These are phyloP conservation scores for Lasiosphaeria hispida DNA, from an alignment of 495 filamentous ascomycete genomes.

Conservation along the genomic window DNA sequence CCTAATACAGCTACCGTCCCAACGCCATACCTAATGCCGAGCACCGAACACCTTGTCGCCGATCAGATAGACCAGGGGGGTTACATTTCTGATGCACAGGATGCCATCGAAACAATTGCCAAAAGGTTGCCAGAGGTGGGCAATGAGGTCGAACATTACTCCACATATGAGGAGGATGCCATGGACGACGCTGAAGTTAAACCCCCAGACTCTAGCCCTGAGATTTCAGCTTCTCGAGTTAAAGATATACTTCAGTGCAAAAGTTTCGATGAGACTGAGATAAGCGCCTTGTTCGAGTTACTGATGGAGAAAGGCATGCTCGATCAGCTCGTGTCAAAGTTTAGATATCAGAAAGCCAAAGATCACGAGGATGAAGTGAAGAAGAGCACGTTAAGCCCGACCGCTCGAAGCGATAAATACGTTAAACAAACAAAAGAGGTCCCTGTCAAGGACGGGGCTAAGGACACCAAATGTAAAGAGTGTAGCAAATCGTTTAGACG, in stretches of 20 bases:
- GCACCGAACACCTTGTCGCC: conserved; percentile 1
- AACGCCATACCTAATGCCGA: conserved; percentile 4
- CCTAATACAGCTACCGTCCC: neutral
- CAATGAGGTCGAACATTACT: too few relatives aligned
- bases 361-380: too few relatives aligned
- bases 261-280: conserved; percentile 2
- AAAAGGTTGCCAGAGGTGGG: too few relatives aligned
- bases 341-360: too few relatives aligned
- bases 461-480: conserved; percentile 43
- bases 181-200: neutral
- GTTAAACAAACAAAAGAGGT: neutral
- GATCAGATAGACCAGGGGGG: neutral
- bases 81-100: neutral
- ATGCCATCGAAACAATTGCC: too few relatives aligned
- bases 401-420: neutral
- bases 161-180: neutral
- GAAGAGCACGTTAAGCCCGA: too few relatives aligned
- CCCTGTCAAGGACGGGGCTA: neutral
- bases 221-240: conserved; percentile 1
- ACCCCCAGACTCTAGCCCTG: neutral
- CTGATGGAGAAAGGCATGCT: too few relatives aligned
- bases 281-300: conserved; percentile 3
- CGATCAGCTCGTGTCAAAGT: too few relatives aligned
- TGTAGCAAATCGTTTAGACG: conserved; percentile 58
- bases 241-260: conserved; percentile 1